Evolutionary conservation across 2,329 filamentous ascomycete species (phyloP).

Genomic region (Aureobasidium vineae): DNA sequence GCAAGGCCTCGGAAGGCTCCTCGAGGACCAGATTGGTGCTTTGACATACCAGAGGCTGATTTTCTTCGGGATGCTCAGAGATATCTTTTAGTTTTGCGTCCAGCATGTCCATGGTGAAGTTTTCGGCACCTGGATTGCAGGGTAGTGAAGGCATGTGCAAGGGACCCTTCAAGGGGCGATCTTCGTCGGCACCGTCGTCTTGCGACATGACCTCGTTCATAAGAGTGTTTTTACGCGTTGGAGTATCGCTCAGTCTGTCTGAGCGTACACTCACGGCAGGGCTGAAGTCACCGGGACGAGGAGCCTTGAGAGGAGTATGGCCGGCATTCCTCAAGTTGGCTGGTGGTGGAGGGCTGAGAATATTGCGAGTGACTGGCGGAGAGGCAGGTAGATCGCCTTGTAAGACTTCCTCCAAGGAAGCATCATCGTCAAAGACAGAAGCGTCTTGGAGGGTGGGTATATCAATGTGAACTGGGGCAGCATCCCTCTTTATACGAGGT

Average conservation of each 20-base stretch:
- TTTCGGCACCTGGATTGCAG: constrained; percentile 35
- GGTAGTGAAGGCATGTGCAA: constrained; percentile 41
- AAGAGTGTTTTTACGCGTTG: constrained; percentile 39
- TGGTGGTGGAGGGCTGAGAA: constrained; percentile 37
- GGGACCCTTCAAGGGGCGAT: constrained; percentile 37
- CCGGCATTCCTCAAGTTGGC: constrained; percentile 37
- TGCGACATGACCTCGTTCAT: constrained; percentile 36
- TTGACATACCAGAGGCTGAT: constrained; percentile 35
- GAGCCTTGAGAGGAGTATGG: constrained; percentile 38
- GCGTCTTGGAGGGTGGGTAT: constrained; percentile 8
- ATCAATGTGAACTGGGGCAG: constrained; percentile 27
- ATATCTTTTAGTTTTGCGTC: constrained; percentile 37
- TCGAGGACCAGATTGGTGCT: neutral
- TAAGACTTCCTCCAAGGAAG: constrained; percentile 25
- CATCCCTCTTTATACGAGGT: constrained; percentile 24
- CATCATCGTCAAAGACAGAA: neutral
- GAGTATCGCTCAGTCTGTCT: constrained; percentile 39
- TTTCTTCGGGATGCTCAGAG: constrained; percentile 36
- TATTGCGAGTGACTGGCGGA: constrained; percentile 29
- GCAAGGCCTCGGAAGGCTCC: neutral
- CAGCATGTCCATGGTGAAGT: constrained; percentile 40
- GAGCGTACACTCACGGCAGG: constrained; percentile 27
- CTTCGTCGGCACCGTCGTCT: constrained; percentile 35
- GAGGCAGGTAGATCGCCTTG: constrained; percentile 38
- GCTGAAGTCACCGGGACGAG: constrained; percentile 35